phyloP scores from a whole-genome alignment of 805 yeast species.

The Babjeviella inositovora region DNA sequence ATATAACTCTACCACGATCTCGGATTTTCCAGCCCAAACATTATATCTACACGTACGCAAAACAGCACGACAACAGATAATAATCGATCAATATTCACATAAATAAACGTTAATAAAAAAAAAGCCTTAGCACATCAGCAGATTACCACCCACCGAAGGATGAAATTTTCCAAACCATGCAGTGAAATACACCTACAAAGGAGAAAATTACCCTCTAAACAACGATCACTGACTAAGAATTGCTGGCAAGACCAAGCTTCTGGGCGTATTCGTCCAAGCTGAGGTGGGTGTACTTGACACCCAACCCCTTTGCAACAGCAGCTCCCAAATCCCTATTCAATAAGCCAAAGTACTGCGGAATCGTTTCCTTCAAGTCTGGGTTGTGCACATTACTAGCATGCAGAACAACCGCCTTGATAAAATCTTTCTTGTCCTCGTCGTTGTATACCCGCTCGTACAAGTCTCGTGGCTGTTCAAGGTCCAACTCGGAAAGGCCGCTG shows the following conservation, averaged over 20 bases:
- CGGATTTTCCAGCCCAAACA: too few relatives aligned
- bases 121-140: too few relatives aligned
- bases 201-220: too few relatives aligned
- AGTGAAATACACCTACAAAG: too few relatives aligned
- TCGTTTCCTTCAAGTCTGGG: constrained; percentile 14
- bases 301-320: constrained; percentile 21
- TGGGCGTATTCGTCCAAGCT: constrained; percentile 15
- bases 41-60: too few relatives aligned
- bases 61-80: too few relatives aligned
- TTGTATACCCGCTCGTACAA: constrained; percentile 20
- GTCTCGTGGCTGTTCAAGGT: constrained; percentile 28
- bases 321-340: constrained; percentile 21
- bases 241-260: constrained; percentile 7
- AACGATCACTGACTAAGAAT: neutral
- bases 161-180: too few relatives aligned
- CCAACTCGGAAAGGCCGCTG: constrained; percentile 22
- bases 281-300: constrained; percentile 15
- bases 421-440: constrained; percentile 12
- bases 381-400: constrained; percentile 16
- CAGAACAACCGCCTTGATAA: constrained; percentile 18
- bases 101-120: too few relatives aligned
- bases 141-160: too few relatives aligned
- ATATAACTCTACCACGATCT: too few relatives aligned
- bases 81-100: too few relatives aligned
- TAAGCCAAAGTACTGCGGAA: constrained; percentile 23